Evolutionary conservation across 2,329 filamentous ascomycete species (phyloP).

Genomic region (Didymella glomerata): DNA sequence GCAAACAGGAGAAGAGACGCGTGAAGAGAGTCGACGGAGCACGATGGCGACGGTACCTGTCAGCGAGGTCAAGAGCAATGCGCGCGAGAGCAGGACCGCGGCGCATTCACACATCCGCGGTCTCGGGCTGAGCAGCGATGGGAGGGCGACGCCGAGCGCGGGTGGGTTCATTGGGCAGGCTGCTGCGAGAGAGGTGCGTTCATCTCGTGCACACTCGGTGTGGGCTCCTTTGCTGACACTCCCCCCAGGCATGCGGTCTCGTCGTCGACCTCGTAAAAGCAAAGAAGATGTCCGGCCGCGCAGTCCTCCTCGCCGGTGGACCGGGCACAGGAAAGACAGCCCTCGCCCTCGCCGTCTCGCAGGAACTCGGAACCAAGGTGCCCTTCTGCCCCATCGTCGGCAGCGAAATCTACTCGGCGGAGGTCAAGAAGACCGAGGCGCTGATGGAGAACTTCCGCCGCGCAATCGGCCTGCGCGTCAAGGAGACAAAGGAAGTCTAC

Average conservation of each 20-base stretch:
- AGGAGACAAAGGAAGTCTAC: slow-evolving; percentile 99
- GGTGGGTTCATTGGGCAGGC: slow-evolving; percentile 88
- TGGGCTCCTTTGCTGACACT: not conserved
- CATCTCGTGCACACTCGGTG: not conserved
- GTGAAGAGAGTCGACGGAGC: not conserved
- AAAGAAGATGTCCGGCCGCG: slow-evolving; percentile 97
- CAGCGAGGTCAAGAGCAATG: slow-evolving; percentile 92
- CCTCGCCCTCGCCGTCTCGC: slow-evolving; percentile 91
- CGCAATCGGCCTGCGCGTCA: slow-evolving; percentile 92
- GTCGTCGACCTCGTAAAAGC: slow-evolving; percentile 95
- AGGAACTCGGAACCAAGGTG: slow-evolving; percentile 97
- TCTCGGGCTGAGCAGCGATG: slow-evolving; percentile 83
- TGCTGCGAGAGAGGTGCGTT: slow-evolving; percentile 81
- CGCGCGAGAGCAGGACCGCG: slow-evolving; percentile 92
- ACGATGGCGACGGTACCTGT: slow-evolving; percentile 51
- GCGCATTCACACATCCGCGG: slow-evolving; percentile 98
- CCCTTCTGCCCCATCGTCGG: slow-evolving; percentile 98
- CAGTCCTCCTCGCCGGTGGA: slow-evolving; percentile 90
- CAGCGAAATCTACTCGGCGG: slow-evolving; percentile 96
- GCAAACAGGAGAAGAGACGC: not conserved
- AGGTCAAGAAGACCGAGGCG: slow-evolving; percentile 99
- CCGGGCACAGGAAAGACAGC: slow-evolving; percentile 96
- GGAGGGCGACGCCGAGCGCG: slow-evolving; percentile 76
- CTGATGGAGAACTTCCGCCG: slow-evolving; percentile 99
- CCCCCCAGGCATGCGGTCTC: slow-evolving; percentile 81